Evolutionary conservation across 2,329 filamentous ascomycete genomes (phyloP), one percentile per base, ranked within the genome.

Genomic region (Arthrobotrys entomopaga): DNA sequence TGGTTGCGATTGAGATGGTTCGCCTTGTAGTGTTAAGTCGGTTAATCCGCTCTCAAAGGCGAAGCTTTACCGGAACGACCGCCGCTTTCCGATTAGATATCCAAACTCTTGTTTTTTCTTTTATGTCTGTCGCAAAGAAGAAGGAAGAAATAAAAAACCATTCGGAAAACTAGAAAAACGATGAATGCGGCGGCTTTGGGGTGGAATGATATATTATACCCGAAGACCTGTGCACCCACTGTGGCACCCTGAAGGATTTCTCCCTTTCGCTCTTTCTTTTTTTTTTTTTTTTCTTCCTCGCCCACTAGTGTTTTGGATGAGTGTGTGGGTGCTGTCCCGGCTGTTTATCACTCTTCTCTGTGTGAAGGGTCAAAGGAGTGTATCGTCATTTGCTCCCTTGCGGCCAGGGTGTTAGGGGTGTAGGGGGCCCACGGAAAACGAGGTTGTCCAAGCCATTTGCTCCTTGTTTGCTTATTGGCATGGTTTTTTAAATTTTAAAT

Each of bases 151-250:
- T 34, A 63, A 49, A 50, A n/a, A 43, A 61, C 46, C 20, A 24
- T 46, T 46, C 46, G 52, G 46, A 40, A 20, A 34, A 57, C 43
- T 46, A 46, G 48, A 38, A 57, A 54, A 38, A 57, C 53, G 53
- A 57, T 43, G 29, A 57, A 60, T 60, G 57, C 56, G 63, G 57
- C 56, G 63, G 63, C 61, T 56, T 60, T 57, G 69, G 70, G 63
- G 70, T 67, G 63, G 54, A 74, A 63, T 48, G 63, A 67, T 74
- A 66, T 74, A 74, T 74, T 67, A 74, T 63, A 67, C 63, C 70
- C 70, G 70, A 67, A 22, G 57, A 52, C 70, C 63, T 74, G 70
- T 29, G 26, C 29, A 34, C 29, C 29, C 29, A 10, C 29, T 34
- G 29, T 74, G 70, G 64, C 67, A 67, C 70, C 50, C 63, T 20